A percentile compares a stretch with the other conserved stretches of the same genome.
phyloP scores from a whole-genome alignment of 768 basidiomycete genomes.

The Antrodiella citrinella region DNA sequence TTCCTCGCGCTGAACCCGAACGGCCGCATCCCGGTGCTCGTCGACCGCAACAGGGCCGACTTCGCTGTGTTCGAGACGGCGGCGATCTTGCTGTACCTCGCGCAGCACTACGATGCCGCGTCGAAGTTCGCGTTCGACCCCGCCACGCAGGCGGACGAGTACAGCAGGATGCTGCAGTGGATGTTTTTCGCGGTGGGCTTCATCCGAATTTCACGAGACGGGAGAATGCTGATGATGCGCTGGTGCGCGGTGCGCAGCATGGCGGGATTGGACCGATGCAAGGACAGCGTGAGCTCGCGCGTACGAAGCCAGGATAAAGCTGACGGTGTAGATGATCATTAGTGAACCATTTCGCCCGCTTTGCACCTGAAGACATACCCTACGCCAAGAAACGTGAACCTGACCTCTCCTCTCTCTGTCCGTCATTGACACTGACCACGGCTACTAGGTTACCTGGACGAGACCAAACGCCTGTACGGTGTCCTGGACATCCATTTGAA shows the following conservation, averaged over 20 bases:
- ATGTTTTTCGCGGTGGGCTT: slow-evolving; percentile 48
- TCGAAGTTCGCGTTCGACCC: slow-evolving; percentile 58
- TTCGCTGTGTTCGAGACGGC: slow-evolving; percentile 68
- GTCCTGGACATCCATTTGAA: slow-evolving; percentile 75
- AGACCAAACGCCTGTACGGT: slow-evolving; percentile 76
- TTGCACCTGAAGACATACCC: slow-evolving; percentile 23
- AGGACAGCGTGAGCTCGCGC: slow-evolving; percentile 37
- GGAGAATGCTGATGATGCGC: not conserved
- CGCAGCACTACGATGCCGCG: slow-evolving; percentile 69
- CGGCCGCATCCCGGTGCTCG: slow-evolving; percentile 54
- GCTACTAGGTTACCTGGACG: slow-evolving; percentile 59
- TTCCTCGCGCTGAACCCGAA: slow-evolving; percentile 63
- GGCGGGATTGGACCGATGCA: slow-evolving; percentile 73
- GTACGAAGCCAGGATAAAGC: not conserved
- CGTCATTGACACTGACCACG: not conserved
- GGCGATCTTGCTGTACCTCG: slow-evolving; percentile 78
- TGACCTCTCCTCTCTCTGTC: not conserved
- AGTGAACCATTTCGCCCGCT: slow-evolving; percentile 14
- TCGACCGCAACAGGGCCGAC: slow-evolving; percentile 52
- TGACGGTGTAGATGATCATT: not conserved
- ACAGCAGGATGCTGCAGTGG: slow-evolving; percentile 76
- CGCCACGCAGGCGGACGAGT: slow-evolving; percentile 40
- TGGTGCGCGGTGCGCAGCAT: not conserved
- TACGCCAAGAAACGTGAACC: slow-evolving; percentile 57
- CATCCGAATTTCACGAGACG: slow-evolving; percentile 30